phyloP scores from a whole-genome alignment of 2,329 filamentous ascomycete genomes.

The Pezicula radicicola region DNA sequence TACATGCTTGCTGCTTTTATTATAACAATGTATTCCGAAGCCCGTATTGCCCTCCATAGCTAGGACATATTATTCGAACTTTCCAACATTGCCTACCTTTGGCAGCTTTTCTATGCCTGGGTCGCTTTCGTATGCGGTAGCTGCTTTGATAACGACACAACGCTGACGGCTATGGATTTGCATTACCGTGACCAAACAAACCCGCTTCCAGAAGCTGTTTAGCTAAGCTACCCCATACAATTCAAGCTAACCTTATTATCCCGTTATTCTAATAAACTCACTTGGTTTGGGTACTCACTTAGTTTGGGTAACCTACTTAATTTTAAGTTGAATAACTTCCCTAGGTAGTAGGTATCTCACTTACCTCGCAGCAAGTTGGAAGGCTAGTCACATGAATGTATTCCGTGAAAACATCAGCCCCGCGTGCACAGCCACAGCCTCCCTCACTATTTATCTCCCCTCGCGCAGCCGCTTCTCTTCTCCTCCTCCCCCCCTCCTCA shows the following conservation, averaged over 20 bases:
- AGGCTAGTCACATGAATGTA: too few species aligned
- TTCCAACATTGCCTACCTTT: conserved; percentile 24
- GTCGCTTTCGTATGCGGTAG: conserved; percentile 25
- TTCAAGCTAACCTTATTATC: too few species aligned
- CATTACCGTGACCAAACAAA: conserved; percentile 23
- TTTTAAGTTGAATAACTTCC: too few species aligned
- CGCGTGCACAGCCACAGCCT: background rate
- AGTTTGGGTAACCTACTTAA: too few species aligned
- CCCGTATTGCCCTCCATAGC: conserved; percentile 13
- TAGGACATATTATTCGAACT: conserved; percentile 24
- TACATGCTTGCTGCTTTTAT: conserved; percentile 21
- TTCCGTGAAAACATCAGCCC: too few species aligned
- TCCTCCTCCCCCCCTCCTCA: conserved; percentile 20
- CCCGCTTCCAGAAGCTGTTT: conserved; percentile 14
- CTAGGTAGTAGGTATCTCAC: conserved; percentile 29
- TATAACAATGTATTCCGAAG: conserved; percentile 22
- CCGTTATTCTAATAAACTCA: too few species aligned
- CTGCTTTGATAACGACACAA: background rate
- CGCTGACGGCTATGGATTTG: conserved; percentile 27
- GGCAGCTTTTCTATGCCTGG: conserved; percentile 26
- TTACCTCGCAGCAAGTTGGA: conserved; percentile 20
- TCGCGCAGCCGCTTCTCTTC: background rate
- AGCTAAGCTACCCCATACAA: too few species aligned
- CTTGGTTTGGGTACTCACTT: too few species aligned
- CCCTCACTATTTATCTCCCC: background rate